These are phyloP conservation scores for Tulasnella sp. DNA, from an alignment of 768 basidiomycete species.

Conservation along the genomic window DNA sequence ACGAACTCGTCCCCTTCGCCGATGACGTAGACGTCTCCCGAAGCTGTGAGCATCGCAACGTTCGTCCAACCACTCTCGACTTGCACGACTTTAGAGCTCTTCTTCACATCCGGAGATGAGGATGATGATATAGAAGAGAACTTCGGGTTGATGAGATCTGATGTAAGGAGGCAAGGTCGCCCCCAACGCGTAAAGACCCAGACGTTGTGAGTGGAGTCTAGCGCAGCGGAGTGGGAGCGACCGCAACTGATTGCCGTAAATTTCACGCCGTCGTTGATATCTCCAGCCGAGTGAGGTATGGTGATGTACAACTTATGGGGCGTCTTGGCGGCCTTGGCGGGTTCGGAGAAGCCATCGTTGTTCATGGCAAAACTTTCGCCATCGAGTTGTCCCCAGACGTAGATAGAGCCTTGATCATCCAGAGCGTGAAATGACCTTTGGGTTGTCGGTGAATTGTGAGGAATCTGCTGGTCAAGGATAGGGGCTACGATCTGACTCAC, in stretches of 20 bases:
- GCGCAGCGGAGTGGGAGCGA: constrained; percentile 54
- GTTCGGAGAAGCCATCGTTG: constrained; percentile 47
- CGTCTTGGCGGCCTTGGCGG: constrained; percentile 38
- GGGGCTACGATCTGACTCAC: constrained; percentile 41
- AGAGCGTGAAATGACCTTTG: constrained; percentile 78
- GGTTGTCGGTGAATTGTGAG: too few species aligned
- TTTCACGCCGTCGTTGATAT: background rate
- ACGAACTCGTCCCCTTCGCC: constrained; percentile 45
- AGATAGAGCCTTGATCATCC: constrained; percentile 58
- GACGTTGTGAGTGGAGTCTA: constrained; percentile 49
- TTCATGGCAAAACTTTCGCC: constrained; percentile 34
- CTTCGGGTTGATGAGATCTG: constrained; percentile 28
- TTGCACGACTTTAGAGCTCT: constrained; percentile 25
- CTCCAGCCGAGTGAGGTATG: constrained; percentile 14
- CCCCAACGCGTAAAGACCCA: constrained; percentile 78
- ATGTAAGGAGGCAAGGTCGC: constrained; percentile 46
- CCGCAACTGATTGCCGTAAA: constrained; percentile 48
- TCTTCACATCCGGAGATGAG: background rate
- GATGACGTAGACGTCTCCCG: constrained; percentile 66
- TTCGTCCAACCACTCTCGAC: constrained; percentile 76
- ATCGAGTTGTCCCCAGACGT: constrained; percentile 73
- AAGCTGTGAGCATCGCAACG: constrained; percentile 58
- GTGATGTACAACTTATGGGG: constrained; percentile 56
- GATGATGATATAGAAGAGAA: background rate
- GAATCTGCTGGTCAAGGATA: background rate